These are phyloP conservation scores for Isoetes taiwanensis DNA, from an alignment of 75 land plant genomes.

Conservation along the genomic window DNA sequence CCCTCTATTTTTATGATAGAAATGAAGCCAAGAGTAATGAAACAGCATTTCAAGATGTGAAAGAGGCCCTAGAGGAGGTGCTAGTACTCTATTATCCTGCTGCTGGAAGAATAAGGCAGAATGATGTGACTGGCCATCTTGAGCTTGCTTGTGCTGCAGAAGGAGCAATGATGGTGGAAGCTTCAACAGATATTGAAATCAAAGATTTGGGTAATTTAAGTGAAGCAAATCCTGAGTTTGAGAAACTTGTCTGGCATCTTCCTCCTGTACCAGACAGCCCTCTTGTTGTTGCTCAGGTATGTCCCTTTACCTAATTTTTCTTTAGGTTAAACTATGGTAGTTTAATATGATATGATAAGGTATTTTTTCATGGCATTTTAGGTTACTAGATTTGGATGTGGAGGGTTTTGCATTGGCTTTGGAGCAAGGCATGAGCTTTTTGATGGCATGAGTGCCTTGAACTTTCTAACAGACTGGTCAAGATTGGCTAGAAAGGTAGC, in stretches of 20 bases:
- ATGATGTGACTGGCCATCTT: neutral
- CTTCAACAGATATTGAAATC: neutral
- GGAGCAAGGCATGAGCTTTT: conserved; percentile 1
- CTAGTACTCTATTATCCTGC: conserved; percentile 9
- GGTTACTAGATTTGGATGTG: conserved; percentile 2
- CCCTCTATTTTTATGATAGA: no score
- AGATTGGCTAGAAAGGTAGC: neutral
- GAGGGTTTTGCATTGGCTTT: conserved; percentile 3
- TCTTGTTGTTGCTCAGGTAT: conserved; percentile 3
- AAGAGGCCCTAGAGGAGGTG: conserved; percentile 6
- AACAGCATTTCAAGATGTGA: no score
- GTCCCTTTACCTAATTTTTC: neutral
- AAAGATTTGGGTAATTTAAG: no score
- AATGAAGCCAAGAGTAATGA: no score
- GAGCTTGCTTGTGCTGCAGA: conserved; percentile 8
- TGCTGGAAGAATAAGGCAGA: conserved; percentile 4
- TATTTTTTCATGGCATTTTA: neutral
- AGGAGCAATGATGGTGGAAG: neutral
- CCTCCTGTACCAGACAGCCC: neutral
- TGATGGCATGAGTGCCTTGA: neutral
- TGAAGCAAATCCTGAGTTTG: neutral
- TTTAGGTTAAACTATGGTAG: neutral
- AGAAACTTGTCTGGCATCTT: neutral
- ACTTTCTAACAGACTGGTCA: neutral
- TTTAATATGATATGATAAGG: neutral